Percentiles rank a stretch among this genome's conserved stretches.
phyloP scores from a whole-genome alignment of 108 stramenopile species.

The Nitzschia sp. region DNA sequence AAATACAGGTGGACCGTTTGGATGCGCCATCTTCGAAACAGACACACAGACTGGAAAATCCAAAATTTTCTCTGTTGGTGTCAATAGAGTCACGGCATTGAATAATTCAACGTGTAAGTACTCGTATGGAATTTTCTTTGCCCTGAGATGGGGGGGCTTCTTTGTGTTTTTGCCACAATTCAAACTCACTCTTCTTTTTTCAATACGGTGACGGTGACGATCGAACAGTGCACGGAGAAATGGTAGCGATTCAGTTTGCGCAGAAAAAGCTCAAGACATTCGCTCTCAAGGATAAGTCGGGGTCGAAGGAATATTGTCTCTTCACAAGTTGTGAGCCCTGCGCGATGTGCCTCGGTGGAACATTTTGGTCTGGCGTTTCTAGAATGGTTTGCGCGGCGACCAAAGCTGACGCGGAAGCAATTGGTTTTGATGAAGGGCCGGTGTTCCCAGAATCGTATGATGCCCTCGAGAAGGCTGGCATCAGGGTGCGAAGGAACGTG shows the following conservation, averaged over 20 bases:
- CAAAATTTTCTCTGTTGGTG: slow-evolving; percentile 61
- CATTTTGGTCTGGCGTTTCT: slow-evolving; percentile 83
- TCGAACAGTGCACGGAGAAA: slow-evolving; percentile 91
- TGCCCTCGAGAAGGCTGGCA: slow-evolving; percentile 63
- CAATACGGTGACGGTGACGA: too few relatives aligned
- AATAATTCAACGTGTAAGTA: slow-evolving; percentile 76
- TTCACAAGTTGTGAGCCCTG: slow-evolving; percentile 88
- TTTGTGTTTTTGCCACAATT: too few relatives aligned
- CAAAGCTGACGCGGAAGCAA: slow-evolving; percentile 81
- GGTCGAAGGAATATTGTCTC: slow-evolving; percentile 56
- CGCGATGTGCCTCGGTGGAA: slow-evolving; percentile 78
- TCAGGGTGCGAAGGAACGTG: slow-evolving; percentile 58
- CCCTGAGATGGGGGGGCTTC: too few relatives aligned
- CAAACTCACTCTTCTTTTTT: too few relatives aligned
- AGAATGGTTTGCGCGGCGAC: slow-evolving; percentile 77
- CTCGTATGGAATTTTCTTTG: too few relatives aligned
- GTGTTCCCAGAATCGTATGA: slow-evolving; percentile 78
- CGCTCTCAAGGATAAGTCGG: slow-evolving; percentile 33
- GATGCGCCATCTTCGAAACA: slow-evolving; percentile 75
- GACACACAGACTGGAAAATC: slow-evolving; percentile 40
- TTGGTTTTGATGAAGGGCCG: slow-evolving; percentile 89
- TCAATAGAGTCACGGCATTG: slow-evolving; percentile 77
- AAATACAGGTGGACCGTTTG: slow-evolving; percentile 84
- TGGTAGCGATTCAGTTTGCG: slow-evolving; percentile 84
- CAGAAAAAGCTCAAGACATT: slow-evolving; percentile 59